phyloP scores from a whole-genome alignment of 169 alveolate species.

The Babesia caballi region DNA sequence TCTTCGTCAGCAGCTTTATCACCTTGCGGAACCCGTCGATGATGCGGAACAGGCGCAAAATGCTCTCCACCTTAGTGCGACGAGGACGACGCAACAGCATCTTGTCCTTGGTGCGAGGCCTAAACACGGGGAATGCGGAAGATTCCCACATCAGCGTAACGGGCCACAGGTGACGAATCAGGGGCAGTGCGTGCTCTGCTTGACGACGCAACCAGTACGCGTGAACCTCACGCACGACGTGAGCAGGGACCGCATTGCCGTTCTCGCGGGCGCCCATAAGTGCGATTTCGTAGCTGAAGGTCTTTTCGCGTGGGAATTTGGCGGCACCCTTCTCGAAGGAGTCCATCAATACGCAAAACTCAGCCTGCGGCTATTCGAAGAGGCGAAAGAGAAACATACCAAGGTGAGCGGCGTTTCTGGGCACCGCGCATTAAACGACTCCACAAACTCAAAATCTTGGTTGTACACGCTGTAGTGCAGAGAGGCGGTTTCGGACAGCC shows the following conservation, averaged over 20 bases:
- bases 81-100: slow-evolving; percentile 83
- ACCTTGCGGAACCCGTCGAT: slow-evolving; percentile 80
- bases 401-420: slow-evolving; percentile 38
- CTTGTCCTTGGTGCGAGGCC: slow-evolving; percentile 83
- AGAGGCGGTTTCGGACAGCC: slow-evolving; percentile 68
- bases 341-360: slow-evolving; percentile 70
- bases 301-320: slow-evolving; percentile 29
- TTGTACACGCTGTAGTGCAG: slow-evolving; percentile 77
- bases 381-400: slow-evolving; percentile 4
- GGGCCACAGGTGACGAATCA: slow-evolving; percentile 82
- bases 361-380: slow-evolving; percentile 8
- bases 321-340: slow-evolving; percentile 71
- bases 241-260: slow-evolving; percentile 58
- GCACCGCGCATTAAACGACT: slow-evolving; percentile 58
- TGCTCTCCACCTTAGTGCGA: slow-evolving; percentile 73
- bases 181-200: slow-evolving; percentile 76
- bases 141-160: slow-evolving; percentile 75
- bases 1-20: slow-evolving; percentile 75
- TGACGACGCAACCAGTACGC: slow-evolving; percentile 77
- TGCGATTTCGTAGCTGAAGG: slow-evolving; percentile 59
- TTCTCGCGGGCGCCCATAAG: slow-evolving; percentile 46
- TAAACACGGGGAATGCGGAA: slow-evolving; percentile 80
- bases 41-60: slow-evolving; percentile 71
- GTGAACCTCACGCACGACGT: slow-evolving; percentile 62
- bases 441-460: slow-evolving; percentile 74